Base-by-base conservation (phyloP, 2,329 filamentous ascomycete genomes). In the Cercospora janseana region DNA sequence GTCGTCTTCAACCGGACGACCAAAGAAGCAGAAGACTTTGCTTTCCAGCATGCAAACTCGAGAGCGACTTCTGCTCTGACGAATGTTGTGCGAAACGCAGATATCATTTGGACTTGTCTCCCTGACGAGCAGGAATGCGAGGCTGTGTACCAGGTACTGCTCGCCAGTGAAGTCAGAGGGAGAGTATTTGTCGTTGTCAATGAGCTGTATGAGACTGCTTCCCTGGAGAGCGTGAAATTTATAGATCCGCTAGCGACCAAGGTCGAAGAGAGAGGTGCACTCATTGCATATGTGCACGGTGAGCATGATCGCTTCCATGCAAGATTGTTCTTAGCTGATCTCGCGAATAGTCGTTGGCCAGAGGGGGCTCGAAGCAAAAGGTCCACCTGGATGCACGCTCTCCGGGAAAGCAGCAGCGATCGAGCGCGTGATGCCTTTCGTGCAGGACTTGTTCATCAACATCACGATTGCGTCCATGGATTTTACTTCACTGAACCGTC, bases 31-130 rank as follows among this genome's bases (percentile, higher is more conserved):
- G 41, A 44, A 6, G 28, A 32, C 21, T 44, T 44, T 32, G 41
- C 41, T 15, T 44, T 44, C 18, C 23, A 44, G 18, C 41, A 44
- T n/a, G 13, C 18, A n/a, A 44, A 44, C 8, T 31, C 23, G 23
- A 16, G 27, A 21, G 41, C 41, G 8, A 44, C 41, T 9, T 32
- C 41, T 15, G 28, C 41, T 21, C 28, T 44, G 13, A 44, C 41
- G 3, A 20, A 29, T 6, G 26, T 44, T 16, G 28, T 32, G 9
- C 41, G 41, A 2, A 44, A 32, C 8, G 28, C 41, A 28, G 41
- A 44, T 18, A 32, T 44, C 12, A 18, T 44, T 3, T 44, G 41
- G 41, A 27, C 28, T 15, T 34, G 28, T 32, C 28, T 44, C 6
- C 15, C 18, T 28, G 7, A 44, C 4, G 28, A 44, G 12, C 12